phyloP scores from a whole-genome alignment of 2,329 filamentous ascomycete genomes.

The Colletotrichum australisinense region DNA sequence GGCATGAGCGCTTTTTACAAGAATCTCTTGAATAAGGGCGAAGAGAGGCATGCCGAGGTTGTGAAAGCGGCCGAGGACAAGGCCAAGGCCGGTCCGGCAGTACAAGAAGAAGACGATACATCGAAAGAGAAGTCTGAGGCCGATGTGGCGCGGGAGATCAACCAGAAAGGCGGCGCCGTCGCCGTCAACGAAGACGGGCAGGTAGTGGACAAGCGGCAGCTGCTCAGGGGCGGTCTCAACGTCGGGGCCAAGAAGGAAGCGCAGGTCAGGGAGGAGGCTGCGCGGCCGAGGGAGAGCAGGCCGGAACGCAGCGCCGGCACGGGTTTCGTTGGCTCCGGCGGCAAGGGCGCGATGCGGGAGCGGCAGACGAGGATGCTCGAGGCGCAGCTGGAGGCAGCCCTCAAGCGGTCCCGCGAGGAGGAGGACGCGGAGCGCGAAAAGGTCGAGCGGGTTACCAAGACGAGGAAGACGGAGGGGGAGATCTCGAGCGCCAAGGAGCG shows the following conservation, averaged over 20 bases:
- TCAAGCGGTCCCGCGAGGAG: conserved; percentile 76
- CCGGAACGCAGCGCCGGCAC: conserved; percentile 35
- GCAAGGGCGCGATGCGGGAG: conserved; percentile 77
- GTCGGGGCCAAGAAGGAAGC: conserved; percentile 72
- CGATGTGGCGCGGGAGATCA: conserved; percentile 75
- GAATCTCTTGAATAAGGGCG: conserved; percentile 76
- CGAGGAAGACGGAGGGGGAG: conserved; percentile 80
- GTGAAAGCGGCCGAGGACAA: conserved; percentile 74
- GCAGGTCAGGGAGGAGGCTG: conserved; percentile 43
- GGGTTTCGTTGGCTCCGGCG: conserved; percentile 57
- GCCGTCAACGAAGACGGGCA: conserved; percentile 85
- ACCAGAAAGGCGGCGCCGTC: conserved; percentile 69
- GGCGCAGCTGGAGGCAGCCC: conserved; percentile 77
- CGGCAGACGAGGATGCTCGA: conserved; percentile 84
- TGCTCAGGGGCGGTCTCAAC: conserved; percentile 82
- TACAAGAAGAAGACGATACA: conserved; percentile 46
- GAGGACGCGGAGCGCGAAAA: conserved; percentile 73
- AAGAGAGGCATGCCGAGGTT: conserved; percentile 76
- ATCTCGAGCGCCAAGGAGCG: conserved; percentile 83
- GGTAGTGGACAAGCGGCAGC: conserved; percentile 85
- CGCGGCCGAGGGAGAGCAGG: conserved; percentile 36
- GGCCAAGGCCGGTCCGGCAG: conserved; percentile 53
- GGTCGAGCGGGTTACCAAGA: conserved; percentile 76
- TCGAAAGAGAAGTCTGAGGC: conserved; percentile 66
- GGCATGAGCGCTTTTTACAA: conserved; percentile 86